Evolutionary conservation across 768 basidiomycete genomes (phyloP), one percentile per base, ranked within the genome.

Genomic region (Lentinula raphanica): DNA sequence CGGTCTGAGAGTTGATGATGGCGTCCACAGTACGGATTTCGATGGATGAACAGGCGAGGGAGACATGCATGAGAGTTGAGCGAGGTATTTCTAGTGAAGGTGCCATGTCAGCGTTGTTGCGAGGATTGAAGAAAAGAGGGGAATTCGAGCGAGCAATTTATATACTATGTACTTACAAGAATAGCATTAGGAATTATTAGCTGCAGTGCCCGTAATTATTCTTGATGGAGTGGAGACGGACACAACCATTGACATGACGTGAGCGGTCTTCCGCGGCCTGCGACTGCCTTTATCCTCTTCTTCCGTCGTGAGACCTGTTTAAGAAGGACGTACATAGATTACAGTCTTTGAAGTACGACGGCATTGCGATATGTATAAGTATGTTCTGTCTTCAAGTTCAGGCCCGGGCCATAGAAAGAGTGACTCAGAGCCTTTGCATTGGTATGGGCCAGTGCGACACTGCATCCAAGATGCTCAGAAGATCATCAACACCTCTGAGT

Each of bases 51-150:
- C 72, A 62, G 17, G 83, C 79, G 60, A 86, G 79, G 54, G 78
- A 67, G 17, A 83, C 76, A 59, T 86, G 83, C 61, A 78, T 72
- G 49, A 86, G 76, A 4, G 73, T 70, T 0, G 75, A 75, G 58
- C 74, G 76, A 32, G 79, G 74, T 1, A 71, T 73, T 54, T 59
- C 68, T 54, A 81, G 59, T 7, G 66, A 60, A 48, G 64, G 28
- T 49, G 67, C 23, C 25, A 60, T 32, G 19, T 66, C 49, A n/a
- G n/a, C 66, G 67, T 70, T 46, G 58, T 53, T 57, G 68, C 57
- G 49, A 49, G 42, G 56, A 51, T 44, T 21, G 56, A 59, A 17
- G 60, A 6, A 46, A 53, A 19, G 31, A 38, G 50, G 45, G 6
- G 13, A 21, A n/a, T 12, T 13, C 13, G 11, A 35, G 38, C 39